Evolutionary conservation across 768 basidiomycete species (phyloP), one percentile per base, ranked within the genome.

Genomic region (Lactifluus subvellereus): DNA sequence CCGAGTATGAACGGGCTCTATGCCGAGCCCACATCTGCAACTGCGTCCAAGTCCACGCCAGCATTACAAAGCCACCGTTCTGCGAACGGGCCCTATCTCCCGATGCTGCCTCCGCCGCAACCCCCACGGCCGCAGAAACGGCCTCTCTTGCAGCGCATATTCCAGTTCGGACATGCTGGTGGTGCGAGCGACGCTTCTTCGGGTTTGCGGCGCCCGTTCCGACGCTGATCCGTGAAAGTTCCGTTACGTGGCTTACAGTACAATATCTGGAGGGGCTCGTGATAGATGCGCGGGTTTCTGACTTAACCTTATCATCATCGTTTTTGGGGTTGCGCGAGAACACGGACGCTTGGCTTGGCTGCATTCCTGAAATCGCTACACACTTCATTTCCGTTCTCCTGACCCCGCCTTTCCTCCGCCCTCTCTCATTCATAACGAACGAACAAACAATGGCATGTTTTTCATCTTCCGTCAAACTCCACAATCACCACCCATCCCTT

Each of bases 81-180:
- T 11, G 30, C 13, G 16, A 52, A 66, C 9, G 47, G 57, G 9
- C 48, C 57, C 1, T 61, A 53, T 14, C n/a, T 33, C 10, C 50
- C 42, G 20, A 32, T 45, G 20, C 49, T 52, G 33, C 35, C 42
- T 7, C 43, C 52, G 20, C 47, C 60, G 27, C 60, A 54, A 30
- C 45, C 45, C 6, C 27, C 55, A 20, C 63, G 54, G 38, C 59
- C 59, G 20, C 65, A 60, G 54, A 67, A 66, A 30, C 64, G 66
- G 30, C 64, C 66, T 22, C 20, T 67, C 30, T 51, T 67, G 27
- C 64, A 67, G n/a, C 64, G 66, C 5, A 56, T 67, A 50, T 54
- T 67, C 38, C 66, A 60, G 1, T 61, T 67, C 37, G 54, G 58
- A n/a, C 35, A 40, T 1, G 54, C 33, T 33, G 42, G 54, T 16